Conservation (phyloP, 441 rosid species). For the Aquilaria agallochum region DNA sequence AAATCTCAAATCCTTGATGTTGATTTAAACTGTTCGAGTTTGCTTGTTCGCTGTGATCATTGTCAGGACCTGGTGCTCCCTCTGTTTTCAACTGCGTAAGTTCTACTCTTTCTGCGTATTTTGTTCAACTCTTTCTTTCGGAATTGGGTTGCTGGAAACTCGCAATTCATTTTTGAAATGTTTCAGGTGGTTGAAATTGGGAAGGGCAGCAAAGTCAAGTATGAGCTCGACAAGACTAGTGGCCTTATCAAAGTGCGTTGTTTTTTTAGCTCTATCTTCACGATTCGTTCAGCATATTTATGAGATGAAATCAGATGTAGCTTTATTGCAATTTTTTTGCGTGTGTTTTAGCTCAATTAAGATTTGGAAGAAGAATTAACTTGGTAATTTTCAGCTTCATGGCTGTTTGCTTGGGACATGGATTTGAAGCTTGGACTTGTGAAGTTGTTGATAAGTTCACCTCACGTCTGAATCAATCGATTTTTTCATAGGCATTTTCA, state of each 20-base stretch:
- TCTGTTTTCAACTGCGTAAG: slow-evolving; percentile 83
- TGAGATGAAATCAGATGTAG: neutral
- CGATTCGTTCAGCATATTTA: neutral
- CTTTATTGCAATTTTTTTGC: too few relatives aligned
- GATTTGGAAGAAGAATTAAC: too few relatives aligned
- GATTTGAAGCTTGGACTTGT: too few relatives aligned
- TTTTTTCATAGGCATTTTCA: too few relatives aligned
- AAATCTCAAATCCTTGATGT: too few relatives aligned
- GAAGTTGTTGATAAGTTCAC: too few relatives aligned
- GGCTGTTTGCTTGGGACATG: too few relatives aligned
- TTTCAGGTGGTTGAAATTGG: slow-evolving; percentile 87
- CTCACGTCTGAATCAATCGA: too few relatives aligned
- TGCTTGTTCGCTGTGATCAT: neutral
- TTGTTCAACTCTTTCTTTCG: neutral
- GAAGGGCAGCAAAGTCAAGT: slow-evolving; percentile 96
- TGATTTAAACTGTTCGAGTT: too few relatives aligned
- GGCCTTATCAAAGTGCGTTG: slow-evolving; percentile 85
- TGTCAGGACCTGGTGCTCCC: slow-evolving; percentile 88
- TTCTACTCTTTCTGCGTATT: neutral
- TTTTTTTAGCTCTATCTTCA: neutral
- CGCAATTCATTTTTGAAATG: neutral
- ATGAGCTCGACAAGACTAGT: slow-evolving; percentile 83
- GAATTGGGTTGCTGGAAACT: neutral
- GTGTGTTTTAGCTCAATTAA: too few relatives aligned
- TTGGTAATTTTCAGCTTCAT: too few relatives aligned